Evolutionary conservation across 345 rosid species (phyloP), one percentile per base, ranked within the genome.

Genomic region (Eucalyptus curtisii): DNA sequence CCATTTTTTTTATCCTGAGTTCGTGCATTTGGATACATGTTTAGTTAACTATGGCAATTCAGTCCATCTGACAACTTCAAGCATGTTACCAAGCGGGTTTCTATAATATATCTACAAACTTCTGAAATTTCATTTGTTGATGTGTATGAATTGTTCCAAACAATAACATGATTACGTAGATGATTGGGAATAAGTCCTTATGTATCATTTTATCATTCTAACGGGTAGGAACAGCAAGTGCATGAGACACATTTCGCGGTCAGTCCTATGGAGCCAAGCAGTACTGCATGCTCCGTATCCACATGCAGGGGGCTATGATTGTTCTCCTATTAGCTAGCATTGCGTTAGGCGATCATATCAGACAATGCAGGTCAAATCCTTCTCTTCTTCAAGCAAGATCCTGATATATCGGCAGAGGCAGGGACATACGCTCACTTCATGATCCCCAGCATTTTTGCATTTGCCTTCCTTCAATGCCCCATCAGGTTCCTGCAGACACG

Each of bases 231-330:
- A 86, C 90, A 90, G 91, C 59, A 7, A 53, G 59, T 53, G 59
- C 25, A 53, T 7, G 20, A 10, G 59, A 53, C 22, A 20, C 25
- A 53, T 19, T 53, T 20, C 22, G 11, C 27, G 27, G 59, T 53
- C 25, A 20, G 59, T 53, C 59, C 25, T 53, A 53, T 22, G 59
- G 59, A 53, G 59, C 27, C 9, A 53, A 50, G 53, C 53, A 15
- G 53, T 50, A 50, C 81, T 76, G 86, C 37, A 88, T 91, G 92
- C 87, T 91, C 24, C 90, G 92, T 5, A 40, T 91, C 48, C 90
- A 87, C 55, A 16, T 85, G 88, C 91, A 91, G 48, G 89, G 89
- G 22, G 8, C 53, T 50, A 16, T 50, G 53, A 50, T 50, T 50
- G 53, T 91, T 85, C 90, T 90, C 80, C 87, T 87, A n/a, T 55